Evolutionary conservation across 2,329 filamentous ascomycete genomes (phyloP).

Genomic region (Ustulina deusta): DNA sequence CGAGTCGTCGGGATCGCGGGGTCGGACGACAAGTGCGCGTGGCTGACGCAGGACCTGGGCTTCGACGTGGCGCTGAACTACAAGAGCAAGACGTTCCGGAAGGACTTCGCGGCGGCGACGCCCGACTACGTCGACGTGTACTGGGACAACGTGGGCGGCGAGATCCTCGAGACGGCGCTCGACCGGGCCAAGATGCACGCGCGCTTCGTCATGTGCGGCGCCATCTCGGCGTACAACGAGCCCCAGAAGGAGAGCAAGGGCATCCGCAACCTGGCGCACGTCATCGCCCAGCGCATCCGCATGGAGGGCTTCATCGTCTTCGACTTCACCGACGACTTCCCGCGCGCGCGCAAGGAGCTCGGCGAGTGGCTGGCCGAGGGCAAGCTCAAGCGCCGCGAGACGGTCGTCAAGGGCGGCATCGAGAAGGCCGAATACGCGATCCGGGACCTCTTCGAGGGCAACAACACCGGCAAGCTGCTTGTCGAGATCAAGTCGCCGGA

Average conservation of each 20-base stretch:
- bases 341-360: conserved; percentile 69
- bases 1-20: conserved; percentile 75
- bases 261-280: conserved; percentile 47
- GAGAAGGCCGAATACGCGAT: conserved; percentile 72
- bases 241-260: conserved; percentile 65
- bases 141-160: conserved; percentile 77
- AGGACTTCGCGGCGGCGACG: conserved; percentile 65
- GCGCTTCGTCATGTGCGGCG: conserved; percentile 78
- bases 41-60: conserved; percentile 66
- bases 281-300: conserved; percentile 61
- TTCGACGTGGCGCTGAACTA: conserved; percentile 72
- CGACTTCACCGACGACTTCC: conserved; percentile 71
- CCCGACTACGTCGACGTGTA: conserved; percentile 69
- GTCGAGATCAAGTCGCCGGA: conserved; percentile 62
- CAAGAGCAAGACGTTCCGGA: conserved; percentile 64
- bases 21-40: conserved; percentile 72
- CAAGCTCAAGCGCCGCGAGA: conserved; percentile 78
- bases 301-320: conserved; percentile 81
- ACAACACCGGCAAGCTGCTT: conserved; percentile 76
- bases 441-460: conserved; percentile 73
- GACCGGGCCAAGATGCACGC: conserved; percentile 70
- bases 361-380: conserved; percentile 77
- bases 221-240: conserved; percentile 76
- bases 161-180: conserved; percentile 75
- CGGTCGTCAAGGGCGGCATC: conserved; percentile 77